A percentile compares a stretch with the other conserved stretches of the same genome.
These are phyloP conservation scores for Hippophae tibetana DNA, from an alignment of 306 rosid genomes.

Conservation along the genomic window DNA sequence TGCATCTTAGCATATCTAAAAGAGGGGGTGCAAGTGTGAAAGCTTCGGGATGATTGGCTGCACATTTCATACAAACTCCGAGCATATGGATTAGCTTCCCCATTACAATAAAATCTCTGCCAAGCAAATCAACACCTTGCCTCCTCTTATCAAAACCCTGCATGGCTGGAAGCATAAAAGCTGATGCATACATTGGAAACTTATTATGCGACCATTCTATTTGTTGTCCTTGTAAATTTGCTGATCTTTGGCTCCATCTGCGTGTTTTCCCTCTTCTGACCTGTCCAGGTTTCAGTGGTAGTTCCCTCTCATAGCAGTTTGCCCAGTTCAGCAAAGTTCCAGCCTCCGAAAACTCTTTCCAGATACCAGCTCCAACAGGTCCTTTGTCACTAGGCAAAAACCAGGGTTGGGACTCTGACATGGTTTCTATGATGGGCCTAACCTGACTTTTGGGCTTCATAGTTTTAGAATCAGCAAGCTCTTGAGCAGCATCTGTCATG, in stretches of 20 bases:
- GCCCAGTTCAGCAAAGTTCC: conserved; percentile 76
- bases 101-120: conserved; percentile 78
- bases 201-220: conserved; percentile 70
- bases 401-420: conserved; percentile 75
- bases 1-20: conserved; percentile 73
- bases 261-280: conserved; percentile 74
- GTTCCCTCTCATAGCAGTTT: conserved; percentile 77
- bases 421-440: conserved; percentile 57
- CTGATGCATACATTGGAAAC: conserved; percentile 90
- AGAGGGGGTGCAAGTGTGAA: conserved; percentile 66
- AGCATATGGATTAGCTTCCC: conserved; percentile 89
- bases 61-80: conserved; percentile 87
- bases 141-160: conserved; percentile 85
- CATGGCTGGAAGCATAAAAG: conserved; percentile 98
- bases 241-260: conserved; percentile 59
- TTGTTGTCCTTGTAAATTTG: conserved; percentile 31
- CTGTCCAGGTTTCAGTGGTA: conserved; percentile 52
- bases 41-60: conserved; percentile 95
- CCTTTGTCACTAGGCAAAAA: conserved; percentile 74
- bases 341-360: conserved; percentile 67
- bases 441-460: conserved; percentile 44
- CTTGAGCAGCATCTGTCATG: conserved; percentile 93
- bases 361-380: conserved; percentile 67
- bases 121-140: conserved; percentile 86
- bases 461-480: conserved; percentile 60